Evolutionary conservation across 2,329 filamentous ascomycete genomes (phyloP).

Genomic region (Rachicladosporium sp.): DNA sequence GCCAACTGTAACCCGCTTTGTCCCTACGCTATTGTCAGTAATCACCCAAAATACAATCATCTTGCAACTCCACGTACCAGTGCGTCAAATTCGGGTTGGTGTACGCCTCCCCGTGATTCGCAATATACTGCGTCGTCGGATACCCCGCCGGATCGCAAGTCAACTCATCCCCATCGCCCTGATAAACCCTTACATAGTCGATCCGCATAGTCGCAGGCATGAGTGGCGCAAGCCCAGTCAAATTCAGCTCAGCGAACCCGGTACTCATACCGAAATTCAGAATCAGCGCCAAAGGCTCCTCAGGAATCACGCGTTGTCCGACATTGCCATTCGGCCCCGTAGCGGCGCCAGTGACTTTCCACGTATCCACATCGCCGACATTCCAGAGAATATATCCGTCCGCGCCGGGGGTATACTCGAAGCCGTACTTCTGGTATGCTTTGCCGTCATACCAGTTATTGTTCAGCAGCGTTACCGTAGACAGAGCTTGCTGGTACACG

Average conservation of each 20-base stretch:
- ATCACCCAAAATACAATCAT: no score
- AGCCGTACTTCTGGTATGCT: slow-evolving; percentile 43
- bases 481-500: slow-evolving; percentile 44
- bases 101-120: slow-evolving; percentile 35
- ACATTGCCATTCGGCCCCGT: slow-evolving; percentile 44
- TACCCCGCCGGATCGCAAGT: slow-evolving; percentile 45
- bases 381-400: slow-evolving; percentile 39
- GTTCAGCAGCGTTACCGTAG: slow-evolving; percentile 42
- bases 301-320: slow-evolving; percentile 34
- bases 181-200: slow-evolving; percentile 45
- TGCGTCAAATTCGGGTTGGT: slow-evolving; percentile 40
- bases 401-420: slow-evolving; percentile 41
- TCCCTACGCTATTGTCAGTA: slow-evolving; percentile 1
- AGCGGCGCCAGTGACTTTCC: slow-evolving; percentile 39
- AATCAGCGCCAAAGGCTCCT: slow-evolving; percentile 44
- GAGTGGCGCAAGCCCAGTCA: slow-evolving; percentile 40
- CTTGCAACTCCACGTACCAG: slow-evolving; percentile 25
- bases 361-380: slow-evolving; percentile 39
- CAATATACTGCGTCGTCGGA: slow-evolving; percentile 40
- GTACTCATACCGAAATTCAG: slow-evolving; percentile 44
- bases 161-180: slow-evolving; percentile 35
- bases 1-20: slow-evolving; percentile 27
- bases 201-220: slow-evolving; percentile 49
- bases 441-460: slow-evolving; percentile 44
- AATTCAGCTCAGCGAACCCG: slow-evolving; percentile 51